These are phyloP conservation scores for Fusarium buxicola DNA, from an alignment of 2,329 filamentous ascomycete species.

Conservation along the genomic window DNA sequence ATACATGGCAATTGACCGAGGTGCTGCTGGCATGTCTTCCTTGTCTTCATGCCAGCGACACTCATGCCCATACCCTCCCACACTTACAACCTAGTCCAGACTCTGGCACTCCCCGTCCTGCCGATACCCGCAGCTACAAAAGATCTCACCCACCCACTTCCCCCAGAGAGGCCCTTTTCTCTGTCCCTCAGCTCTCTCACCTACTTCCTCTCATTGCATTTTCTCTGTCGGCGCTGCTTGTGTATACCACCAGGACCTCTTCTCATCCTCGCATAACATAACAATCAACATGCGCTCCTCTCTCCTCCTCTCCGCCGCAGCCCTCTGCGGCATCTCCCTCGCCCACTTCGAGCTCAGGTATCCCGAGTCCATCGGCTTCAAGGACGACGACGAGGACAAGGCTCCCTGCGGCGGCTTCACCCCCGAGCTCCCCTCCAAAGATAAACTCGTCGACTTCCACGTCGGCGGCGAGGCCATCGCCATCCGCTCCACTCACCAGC, in stretches of 20 bases:
- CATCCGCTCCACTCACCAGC: conserved; percentile 61
- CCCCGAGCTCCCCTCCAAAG: conserved; percentile 59
- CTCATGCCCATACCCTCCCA: neutral
- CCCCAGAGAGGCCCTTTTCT: neutral
- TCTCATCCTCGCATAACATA: neutral
- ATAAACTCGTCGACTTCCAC: conserved; percentile 67
- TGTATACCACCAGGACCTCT: neutral
- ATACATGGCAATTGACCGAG: too few species aligned
- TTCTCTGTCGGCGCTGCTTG: neutral
- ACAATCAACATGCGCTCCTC: conserved; percentile 50
- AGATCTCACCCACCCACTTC: conserved; percentile 33
- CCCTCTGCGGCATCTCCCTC: conserved; percentile 55
- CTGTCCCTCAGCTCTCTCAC: neutral
- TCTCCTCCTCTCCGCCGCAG: conserved; percentile 51
- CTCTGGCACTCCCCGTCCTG: conserved; percentile 14
- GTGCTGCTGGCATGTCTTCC: too few species aligned
- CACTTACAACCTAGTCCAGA: conserved; percentile 21
- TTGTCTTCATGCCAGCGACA: too few species aligned
- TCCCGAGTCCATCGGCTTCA: conserved; percentile 61
- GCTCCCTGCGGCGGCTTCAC: conserved; percentile 67
- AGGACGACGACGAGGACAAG: conserved; percentile 57
- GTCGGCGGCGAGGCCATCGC: conserved; percentile 67
- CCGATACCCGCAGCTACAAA: conserved; percentile 39
- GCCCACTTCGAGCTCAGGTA: conserved; percentile 67
- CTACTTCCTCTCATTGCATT: neutral